Evolutionary conservation across 73 alveolate species (phyloP), one percentile per base, ranked within the genome.

Genomic region (Loxodes magnus): DNA sequence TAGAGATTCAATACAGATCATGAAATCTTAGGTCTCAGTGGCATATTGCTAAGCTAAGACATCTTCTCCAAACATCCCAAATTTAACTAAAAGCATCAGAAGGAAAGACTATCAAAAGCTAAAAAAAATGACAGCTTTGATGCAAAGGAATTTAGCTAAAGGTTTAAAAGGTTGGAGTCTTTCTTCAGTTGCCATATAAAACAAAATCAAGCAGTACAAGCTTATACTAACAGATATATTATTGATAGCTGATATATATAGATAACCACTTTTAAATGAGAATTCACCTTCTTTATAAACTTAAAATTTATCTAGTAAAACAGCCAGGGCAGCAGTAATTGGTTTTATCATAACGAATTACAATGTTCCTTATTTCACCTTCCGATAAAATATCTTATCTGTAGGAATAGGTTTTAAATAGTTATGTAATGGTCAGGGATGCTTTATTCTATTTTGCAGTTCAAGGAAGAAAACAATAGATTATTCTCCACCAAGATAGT

Each of bases 131-230:
- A 75, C 66, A 2, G 73, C 53, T 42, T 75, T 75, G 3, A 75
- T 68, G 69, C 89, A 75, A 14, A 68, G 69, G 51, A 75, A 75
- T 42, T 75, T 75, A 2, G 83, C 25, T 15, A 75, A 42, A 3
- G 89, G 89, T 23, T 64, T 66, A 46, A 38, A 75, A 25, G 89
- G 89, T 38, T 61, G 23, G 9, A 75, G 58, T 26, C 62, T 17
- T 22, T 75, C 79, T 56, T 75, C 82, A n/a, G 89, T 68, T 12
- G 83, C 64, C 81, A 52, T 71, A 43, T 67, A 75, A 52, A 75
- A 75, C 3, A 75, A 67, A 4, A 75, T 64, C 59, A 75, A 34
- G 19, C 83, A 63, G 29, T 68, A 68, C 24, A 75, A 69, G 7
- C 83, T 56, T 9, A 75, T 28, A 3, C 71, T 30, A 35, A 69